A percentile compares a stretch with the other conserved stretches of the same genome.
Evolutionary conservation across 768 basidiomycete species (phyloP).

Genomic region (Dentipellis sp.): DNA sequence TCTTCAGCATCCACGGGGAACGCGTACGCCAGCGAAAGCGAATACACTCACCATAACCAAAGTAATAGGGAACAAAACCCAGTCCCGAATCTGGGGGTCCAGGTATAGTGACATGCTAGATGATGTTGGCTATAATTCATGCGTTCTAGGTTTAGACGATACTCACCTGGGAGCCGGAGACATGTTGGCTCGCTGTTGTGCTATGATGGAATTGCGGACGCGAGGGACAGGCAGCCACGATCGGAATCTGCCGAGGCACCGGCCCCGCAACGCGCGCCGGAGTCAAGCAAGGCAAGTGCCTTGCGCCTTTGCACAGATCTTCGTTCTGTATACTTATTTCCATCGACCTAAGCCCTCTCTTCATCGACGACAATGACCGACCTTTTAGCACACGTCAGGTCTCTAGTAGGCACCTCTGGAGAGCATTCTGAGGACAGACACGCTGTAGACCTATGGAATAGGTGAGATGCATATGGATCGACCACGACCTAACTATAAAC

Average conservation of each 20-base stretch:
- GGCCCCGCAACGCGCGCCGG: no score
- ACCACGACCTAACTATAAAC: no score
- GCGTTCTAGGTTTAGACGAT: slow-evolving; percentile 12
- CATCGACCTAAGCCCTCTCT: no score
- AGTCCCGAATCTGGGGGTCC: slow-evolving; percentile 92
- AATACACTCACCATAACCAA: slow-evolving; percentile 75
- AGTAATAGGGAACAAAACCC: slow-evolving; percentile 94
- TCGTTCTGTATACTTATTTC: no score
- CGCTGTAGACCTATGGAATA: neutral
- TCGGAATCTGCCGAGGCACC: no score
- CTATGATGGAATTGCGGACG: no score
- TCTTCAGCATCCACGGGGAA: slow-evolving; percentile 1
- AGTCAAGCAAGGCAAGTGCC: no score
- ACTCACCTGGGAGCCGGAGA: no score
- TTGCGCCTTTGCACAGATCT: no score
- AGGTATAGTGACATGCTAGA: slow-evolving; percentile 51
- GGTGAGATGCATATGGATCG: neutral
- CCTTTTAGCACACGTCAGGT: slow-evolving; percentile 4
- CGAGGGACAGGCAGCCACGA: no score
- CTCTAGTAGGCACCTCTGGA: neutral
- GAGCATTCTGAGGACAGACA: neutral
- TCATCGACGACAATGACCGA: neutral
- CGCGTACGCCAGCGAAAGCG: slow-evolving; percentile 1
- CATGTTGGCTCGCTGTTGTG: no score
- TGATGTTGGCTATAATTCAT: slow-evolving; percentile 6